These are phyloP conservation scores for Candida nitratophila DNA, from an alignment of 805 yeast species.

Conservation along the genomic window DNA sequence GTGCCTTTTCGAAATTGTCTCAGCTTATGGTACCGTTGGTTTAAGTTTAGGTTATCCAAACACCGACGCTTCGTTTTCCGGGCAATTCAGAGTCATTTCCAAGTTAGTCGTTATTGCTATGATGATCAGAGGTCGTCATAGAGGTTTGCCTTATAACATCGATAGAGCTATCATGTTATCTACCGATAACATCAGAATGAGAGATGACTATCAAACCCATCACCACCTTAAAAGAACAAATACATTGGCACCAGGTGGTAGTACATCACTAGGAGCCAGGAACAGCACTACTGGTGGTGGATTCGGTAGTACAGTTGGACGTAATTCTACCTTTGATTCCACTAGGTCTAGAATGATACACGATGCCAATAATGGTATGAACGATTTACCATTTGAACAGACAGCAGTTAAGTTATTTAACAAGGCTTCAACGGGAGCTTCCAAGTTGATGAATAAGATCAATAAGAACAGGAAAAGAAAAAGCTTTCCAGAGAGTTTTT, in stretches of 20 bases:
- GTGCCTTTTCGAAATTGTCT: conserved; percentile 78
- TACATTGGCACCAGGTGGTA: conserved; percentile 5
- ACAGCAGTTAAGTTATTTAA: not conserved
- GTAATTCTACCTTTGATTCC: not conserved
- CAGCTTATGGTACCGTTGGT: conserved; percentile 97
- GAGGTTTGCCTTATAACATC: conserved; percentile 89
- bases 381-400: conserved; percentile 1
- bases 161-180: conserved; percentile 93
- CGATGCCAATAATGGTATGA: not conserved
- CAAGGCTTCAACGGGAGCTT: not conserved
- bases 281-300: not conserved
- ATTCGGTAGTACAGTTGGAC: not conserved
- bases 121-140: conserved; percentile 92
- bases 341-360: not conserved
- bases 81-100: conserved; percentile 62
- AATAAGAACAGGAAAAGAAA: not conserved
- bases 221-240: conserved; percentile 28
- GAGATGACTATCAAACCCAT: conserved; percentile 55
- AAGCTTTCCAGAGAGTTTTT: not conserved
- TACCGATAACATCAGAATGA: conserved; percentile 51
- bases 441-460: not conserved
- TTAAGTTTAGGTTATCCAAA: conserved; percentile 78
- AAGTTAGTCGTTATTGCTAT: conserved; percentile 81
- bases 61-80: conserved; percentile 62
- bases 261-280: not conserved